A percentile compares a stretch with the other conserved stretches of the same genome.
These are phyloP conservation scores for Colletotrichum sp. DNA, from an alignment of 2,329 filamentous ascomycete species.

Conservation along the genomic window DNA sequence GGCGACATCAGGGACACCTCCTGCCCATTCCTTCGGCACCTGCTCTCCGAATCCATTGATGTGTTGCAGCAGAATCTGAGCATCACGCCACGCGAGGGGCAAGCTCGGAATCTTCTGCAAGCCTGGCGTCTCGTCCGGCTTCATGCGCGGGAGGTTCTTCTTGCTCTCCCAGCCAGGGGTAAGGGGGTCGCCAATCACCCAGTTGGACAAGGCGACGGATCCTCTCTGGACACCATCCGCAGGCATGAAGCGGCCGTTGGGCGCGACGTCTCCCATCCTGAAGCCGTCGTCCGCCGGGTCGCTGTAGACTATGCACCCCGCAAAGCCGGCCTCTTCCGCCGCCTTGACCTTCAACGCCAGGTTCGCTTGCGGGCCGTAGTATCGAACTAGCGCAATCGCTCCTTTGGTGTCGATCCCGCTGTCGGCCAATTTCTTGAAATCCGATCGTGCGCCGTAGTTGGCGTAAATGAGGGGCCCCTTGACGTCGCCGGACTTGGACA, in stretches of 20 bases:
- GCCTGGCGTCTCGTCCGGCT: constrained; percentile 72
- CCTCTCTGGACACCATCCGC: constrained; percentile 83
- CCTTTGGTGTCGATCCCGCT: constrained; percentile 77
- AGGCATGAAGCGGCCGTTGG: constrained; percentile 81
- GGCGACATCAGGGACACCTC: constrained; percentile 75
- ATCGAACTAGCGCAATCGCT: constrained; percentile 83
- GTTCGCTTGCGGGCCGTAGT: constrained; percentile 77
- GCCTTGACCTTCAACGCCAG: constrained; percentile 85
- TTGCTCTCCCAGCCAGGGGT: constrained; percentile 86
- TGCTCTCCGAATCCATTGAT: constrained; percentile 77
- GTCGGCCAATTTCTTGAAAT: constrained; percentile 77
- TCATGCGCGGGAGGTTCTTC: constrained; percentile 68
- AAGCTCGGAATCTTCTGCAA: constrained; percentile 87
- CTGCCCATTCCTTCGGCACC: constrained; percentile 75
- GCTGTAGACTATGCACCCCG: constrained; percentile 89
- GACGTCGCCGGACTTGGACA: constrained; percentile 86
- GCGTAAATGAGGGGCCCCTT: constrained; percentile 88
- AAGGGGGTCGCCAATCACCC: constrained; percentile 88
- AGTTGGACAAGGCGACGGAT: constrained; percentile 79
- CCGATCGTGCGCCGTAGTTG: constrained; percentile 86
- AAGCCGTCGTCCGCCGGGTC: constrained; percentile 89
- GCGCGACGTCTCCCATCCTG: constrained; percentile 72
- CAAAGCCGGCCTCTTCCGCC: constrained; percentile 84
- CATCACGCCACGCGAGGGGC: constrained; percentile 89
- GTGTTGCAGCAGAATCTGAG: constrained; percentile 76